Conservation (phyloP, 495 filamentous ascomycete species). For the Choiromyces venosus region DNA sequence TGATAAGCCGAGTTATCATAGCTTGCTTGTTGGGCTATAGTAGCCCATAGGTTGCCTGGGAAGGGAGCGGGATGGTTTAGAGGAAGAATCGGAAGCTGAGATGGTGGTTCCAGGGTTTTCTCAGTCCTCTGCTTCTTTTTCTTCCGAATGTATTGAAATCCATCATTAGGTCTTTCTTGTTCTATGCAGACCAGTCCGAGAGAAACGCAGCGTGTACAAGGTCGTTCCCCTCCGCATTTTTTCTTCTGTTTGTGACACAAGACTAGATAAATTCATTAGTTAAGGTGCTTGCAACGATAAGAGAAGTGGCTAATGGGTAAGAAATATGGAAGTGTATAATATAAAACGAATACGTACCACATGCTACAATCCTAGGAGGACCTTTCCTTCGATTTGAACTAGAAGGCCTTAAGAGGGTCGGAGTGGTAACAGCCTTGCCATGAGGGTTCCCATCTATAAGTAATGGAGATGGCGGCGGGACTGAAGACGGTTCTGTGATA, state of each 20-base stretch:
- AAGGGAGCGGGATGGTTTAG: constrained; percentile 9
- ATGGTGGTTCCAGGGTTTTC: background rate
- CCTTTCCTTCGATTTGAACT: background rate
- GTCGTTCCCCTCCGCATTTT: constrained; percentile 25
- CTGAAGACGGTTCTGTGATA: background rate
- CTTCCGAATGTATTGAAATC: constrained; percentile 29
- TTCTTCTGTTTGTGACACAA: constrained; percentile 39
- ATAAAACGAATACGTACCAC: constrained; percentile 17
- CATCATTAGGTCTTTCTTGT: constrained; percentile 27
- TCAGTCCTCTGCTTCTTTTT: constrained; percentile 11
- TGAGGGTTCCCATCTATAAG: background rate
- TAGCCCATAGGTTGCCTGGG: constrained; percentile 16
- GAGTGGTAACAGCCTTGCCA: background rate
- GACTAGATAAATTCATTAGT: constrained; percentile 10
- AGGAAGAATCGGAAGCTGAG: background rate
- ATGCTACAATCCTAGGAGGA: constrained; percentile 22
- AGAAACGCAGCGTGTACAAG: constrained; percentile 24
- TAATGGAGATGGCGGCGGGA: background rate
- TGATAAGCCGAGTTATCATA: background rate
- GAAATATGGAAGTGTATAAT: constrained; percentile 2
- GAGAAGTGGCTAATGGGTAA: constrained; percentile 4
- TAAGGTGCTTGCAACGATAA: background rate
- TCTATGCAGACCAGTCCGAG: constrained; percentile 21
- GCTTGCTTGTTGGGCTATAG: constrained; percentile 4
- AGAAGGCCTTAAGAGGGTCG: background rate